These are phyloP conservation scores for Poa pratensis DNA, from an alignment of 176 grass and related monocot genomes.

Conservation along the genomic window DNA sequence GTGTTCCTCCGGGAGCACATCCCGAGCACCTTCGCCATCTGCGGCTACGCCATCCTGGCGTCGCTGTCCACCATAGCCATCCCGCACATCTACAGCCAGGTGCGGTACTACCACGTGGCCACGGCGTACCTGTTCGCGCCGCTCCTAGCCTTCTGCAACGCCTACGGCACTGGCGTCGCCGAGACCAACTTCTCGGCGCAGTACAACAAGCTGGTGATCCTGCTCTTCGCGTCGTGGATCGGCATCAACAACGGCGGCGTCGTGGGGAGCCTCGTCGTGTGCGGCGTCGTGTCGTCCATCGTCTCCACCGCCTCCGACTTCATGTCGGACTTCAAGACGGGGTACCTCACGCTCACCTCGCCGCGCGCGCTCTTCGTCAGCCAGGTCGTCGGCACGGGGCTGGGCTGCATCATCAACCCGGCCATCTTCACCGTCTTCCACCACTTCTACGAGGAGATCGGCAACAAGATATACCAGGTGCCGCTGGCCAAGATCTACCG, in stretches of 20 bases:
- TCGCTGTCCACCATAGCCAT: conserved; percentile 53
- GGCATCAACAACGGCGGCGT: conserved; percentile 43
- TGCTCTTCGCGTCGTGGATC: conserved; percentile 72
- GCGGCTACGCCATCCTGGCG: conserved; percentile 52
- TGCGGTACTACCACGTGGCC: conserved; percentile 68
- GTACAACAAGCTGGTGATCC: conserved; percentile 73
- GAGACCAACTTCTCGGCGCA: conserved; percentile 78
- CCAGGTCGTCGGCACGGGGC: conserved; percentile 65
- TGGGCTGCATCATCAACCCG: conserved; percentile 68
- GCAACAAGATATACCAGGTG: conserved; percentile 48
- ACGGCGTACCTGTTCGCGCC: conserved; percentile 67
- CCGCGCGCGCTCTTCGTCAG: conserved; percentile 67
- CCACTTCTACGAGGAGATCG: conserved; percentile 52
- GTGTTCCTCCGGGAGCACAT: conserved; percentile 74
- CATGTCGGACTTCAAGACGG: conserved; percentile 81
- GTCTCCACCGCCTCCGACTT: conserved; percentile 75
- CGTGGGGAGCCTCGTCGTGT: conserved; percentile 71
- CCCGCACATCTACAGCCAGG: conserved; percentile 58
- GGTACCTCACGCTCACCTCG: conserved; percentile 79
- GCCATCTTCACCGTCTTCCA: conserved; percentile 70
- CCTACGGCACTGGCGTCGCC: conserved; percentile 73
- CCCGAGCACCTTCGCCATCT: conserved; percentile 55
- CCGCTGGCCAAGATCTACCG: conserved; percentile 67
- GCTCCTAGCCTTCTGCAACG: conserved; percentile 82
- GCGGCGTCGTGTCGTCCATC: conserved; percentile 64